A percentile compares a stretch with the other conserved stretches of the same genome.
phyloP scores from a whole-genome alignment of 169 alveolate species.

The Neospora caninum region DNA sequence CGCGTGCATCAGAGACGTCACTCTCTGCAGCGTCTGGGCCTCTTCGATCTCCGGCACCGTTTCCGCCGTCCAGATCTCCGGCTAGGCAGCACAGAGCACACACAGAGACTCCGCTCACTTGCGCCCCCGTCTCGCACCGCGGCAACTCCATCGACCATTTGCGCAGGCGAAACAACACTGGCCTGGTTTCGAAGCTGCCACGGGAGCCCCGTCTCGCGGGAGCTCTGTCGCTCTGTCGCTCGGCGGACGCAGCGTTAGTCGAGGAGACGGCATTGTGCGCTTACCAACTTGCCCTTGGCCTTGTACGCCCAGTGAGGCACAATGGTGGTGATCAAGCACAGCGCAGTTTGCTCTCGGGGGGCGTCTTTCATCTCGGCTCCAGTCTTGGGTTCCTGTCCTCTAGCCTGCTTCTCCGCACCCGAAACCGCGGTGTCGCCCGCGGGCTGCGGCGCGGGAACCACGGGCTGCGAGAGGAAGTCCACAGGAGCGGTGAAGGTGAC shows the following conservation, averaged over 20 bases:
- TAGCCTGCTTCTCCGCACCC: neutral
- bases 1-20: constrained; percentile 36
- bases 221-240: too few species aligned
- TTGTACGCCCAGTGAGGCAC: constrained; percentile 34
- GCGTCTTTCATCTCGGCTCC: neutral
- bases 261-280: neutral
- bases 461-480: neutral
- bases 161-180: too few species aligned
- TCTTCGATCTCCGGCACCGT: constrained; percentile 28
- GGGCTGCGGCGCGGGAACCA: neutral
- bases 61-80: constrained; percentile 16
- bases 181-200: too few species aligned
- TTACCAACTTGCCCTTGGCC: neutral
- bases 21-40: constrained; percentile 28
- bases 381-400: neutral
- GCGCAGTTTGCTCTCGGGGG: neutral
- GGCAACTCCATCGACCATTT: neutral
- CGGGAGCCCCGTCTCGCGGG: too few species aligned
- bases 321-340: constrained; percentile 15
- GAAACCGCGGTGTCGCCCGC: neutral
- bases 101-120: neutral
- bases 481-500: neutral
- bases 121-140: constrained; percentile 16
- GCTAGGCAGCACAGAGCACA: neutral
- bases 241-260: too few species aligned